Conservation (phyloP, 129 eudicot species). For the Lactuca saligna region DNA sequence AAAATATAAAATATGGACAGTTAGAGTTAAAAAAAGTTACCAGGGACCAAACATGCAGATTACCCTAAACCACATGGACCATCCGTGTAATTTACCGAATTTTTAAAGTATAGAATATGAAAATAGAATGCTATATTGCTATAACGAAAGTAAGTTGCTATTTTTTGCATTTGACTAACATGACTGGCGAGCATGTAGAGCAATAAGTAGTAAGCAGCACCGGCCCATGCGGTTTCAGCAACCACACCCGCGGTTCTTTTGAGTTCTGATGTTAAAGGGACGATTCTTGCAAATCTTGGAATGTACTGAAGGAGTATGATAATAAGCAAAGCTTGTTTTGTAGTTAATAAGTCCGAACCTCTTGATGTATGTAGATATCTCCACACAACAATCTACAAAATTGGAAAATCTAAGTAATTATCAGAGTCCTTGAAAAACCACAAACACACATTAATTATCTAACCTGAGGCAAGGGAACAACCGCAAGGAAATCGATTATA, state of each 20-base stretch:
- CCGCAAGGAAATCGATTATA: conserved; percentile 75
- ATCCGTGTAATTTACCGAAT: no score
- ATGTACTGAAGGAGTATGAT: conserved; percentile 75
- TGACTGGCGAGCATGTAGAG: conserved; percentile 93
- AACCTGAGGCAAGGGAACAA: conserved; percentile 95
- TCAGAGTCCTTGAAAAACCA: no score
- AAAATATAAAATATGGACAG: no score
- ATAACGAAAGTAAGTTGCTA: neutral
- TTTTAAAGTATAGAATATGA: no score
- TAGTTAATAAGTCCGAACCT: conserved; percentile 77
- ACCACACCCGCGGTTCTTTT: conserved; percentile 90
- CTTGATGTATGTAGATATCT: conserved; percentile 68
- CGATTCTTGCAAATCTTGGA: conserved; percentile 69
- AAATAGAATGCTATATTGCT: no score
- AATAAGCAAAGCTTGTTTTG: conserved; percentile 71
- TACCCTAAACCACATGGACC: no score
- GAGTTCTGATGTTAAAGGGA: conserved; percentile 75
- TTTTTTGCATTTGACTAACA: conserved; percentile 43
- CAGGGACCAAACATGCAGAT: no score
- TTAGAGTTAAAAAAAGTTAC: no score
- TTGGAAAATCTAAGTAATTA: neutral
- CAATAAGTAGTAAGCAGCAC: conserved; percentile 80
- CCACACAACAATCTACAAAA: conserved; percentile 81
- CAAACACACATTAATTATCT: neutral
- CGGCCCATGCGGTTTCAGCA: conserved; percentile 98